Conservation (phyloP, 306 rosid species). For the Cucumis cinereus region DNA sequence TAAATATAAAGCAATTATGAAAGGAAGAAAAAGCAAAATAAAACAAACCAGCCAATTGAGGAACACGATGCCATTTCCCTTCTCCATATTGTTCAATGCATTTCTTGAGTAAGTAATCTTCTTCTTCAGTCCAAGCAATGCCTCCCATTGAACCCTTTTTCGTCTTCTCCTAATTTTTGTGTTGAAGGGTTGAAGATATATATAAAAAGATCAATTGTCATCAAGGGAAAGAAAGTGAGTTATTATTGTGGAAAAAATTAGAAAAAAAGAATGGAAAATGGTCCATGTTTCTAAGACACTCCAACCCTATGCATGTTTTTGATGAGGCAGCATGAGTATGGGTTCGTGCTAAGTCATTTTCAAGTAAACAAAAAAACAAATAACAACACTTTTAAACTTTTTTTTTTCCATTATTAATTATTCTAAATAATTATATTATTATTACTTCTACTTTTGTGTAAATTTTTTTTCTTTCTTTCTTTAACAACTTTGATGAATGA, state of each 20-base stretch:
- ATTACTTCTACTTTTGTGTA: not conserved
- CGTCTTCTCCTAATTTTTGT: not conserved
- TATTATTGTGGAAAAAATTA: not conserved
- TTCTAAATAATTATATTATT: not conserved
- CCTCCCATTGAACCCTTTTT: constrained; percentile 36
- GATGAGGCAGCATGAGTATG: constrained; percentile 22
- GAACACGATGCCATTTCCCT: constrained; percentile 67
- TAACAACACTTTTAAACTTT: not conserved
- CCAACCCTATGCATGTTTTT: constrained; percentile 7
- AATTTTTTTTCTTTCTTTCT: not conserved
- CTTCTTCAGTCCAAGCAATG: constrained; percentile 61
- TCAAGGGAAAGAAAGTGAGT: not conserved
- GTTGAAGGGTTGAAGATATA: not conserved
- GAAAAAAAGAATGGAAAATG: constrained; percentile 17
- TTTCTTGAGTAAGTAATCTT: constrained; percentile 47
- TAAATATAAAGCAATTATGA: not conserved
- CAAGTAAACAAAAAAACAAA: not conserved
- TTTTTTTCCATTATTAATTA: not conserved
- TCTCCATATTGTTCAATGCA: constrained; percentile 54
- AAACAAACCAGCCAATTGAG: constrained; percentile 44
- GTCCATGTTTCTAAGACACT: constrained; percentile 31
- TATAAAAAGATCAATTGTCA: not conserved
- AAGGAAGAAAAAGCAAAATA: not conserved
- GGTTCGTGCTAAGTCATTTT: not conserved
- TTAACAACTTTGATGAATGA: too few relatives aligned